phyloP scores from a whole-genome alignment of 352 stramenopile species.

The Globisporangium perplexum region DNA sequence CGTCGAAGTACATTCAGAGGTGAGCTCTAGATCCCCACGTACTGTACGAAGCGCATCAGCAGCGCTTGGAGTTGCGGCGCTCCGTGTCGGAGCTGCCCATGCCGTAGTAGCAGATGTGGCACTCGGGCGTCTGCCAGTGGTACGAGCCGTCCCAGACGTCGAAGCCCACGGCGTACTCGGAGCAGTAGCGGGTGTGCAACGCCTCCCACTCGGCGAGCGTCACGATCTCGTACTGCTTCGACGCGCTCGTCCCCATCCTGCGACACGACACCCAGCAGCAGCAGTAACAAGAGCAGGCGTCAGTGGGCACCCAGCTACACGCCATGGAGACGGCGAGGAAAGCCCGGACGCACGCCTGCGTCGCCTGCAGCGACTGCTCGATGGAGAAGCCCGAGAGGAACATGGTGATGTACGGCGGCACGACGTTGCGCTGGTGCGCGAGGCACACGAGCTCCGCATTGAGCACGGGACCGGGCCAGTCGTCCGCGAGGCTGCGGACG shows the following conservation, averaged over 20 bases:
- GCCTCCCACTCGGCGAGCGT: conserved; percentile 77
- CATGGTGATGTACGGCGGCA: conserved; percentile 82
- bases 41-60: neutral
- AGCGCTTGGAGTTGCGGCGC: conserved; percentile 43
- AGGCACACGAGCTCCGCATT: conserved; percentile 79
- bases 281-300: neutral
- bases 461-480: conserved; percentile 60
- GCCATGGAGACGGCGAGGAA: neutral
- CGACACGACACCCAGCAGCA: neutral
- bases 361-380: conserved; percentile 67
- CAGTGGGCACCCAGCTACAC: neutral
- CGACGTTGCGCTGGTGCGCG: conserved; percentile 70
- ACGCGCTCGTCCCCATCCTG: conserved; percentile 41
- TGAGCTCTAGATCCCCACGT: neutral
- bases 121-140: conserved; percentile 79
- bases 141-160: conserved; percentile 74
- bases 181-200: conserved; percentile 70
- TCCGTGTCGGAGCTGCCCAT: conserved; percentile 36
- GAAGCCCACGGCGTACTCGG: conserved; percentile 79
- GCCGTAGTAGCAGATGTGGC: conserved; percentile 73
- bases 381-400: conserved; percentile 81
- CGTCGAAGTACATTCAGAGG: conserved; percentile 1
- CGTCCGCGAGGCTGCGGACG: conserved; percentile 52
- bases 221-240: conserved; percentile 84
- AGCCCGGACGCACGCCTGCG: conserved; percentile 45